Conservation (phyloP, 176 grass and related monocot genomes). For the Pontederia paniculata region DNA sequence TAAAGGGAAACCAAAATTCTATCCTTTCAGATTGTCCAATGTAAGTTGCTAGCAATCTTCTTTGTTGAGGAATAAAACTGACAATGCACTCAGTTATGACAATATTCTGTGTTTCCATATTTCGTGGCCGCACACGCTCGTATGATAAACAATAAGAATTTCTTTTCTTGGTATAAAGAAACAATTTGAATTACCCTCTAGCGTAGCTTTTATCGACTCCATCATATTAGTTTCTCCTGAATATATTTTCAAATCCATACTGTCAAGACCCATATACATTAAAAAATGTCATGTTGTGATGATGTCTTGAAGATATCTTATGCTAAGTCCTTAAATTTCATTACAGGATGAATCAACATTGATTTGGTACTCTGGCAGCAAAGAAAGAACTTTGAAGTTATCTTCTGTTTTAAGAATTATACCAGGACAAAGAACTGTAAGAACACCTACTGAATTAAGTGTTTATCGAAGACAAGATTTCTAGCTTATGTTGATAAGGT, state of each 20-base stretch:
- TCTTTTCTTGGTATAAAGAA: no score
- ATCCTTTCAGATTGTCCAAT: slow-evolving; percentile 71
- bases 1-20: slow-evolving; percentile 91
- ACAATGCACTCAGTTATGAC: no score
- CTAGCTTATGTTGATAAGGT: neutral
- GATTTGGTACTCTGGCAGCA: slow-evolving; percentile 71
- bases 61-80: neutral
- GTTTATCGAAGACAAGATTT: neutral
- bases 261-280: no score
- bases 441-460: neutral
- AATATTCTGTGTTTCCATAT: no score
- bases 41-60: slow-evolving; percentile 33
- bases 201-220: no score
- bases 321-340: neutral
- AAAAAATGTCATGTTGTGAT: no score
- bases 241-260: no score
- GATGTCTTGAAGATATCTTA: no score
- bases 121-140: no score
- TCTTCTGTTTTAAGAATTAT: slow-evolving; percentile 71
- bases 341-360: slow-evolving; percentile 70
- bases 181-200: no score
- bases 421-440: slow-evolving; percentile 86
- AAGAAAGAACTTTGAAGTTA: slow-evolving; percentile 71
- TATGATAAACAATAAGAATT: no score
- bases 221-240: no score